Conservation (phyloP, 2,329 filamentous ascomycete species). For the Trichoderma harzianum region DNA sequence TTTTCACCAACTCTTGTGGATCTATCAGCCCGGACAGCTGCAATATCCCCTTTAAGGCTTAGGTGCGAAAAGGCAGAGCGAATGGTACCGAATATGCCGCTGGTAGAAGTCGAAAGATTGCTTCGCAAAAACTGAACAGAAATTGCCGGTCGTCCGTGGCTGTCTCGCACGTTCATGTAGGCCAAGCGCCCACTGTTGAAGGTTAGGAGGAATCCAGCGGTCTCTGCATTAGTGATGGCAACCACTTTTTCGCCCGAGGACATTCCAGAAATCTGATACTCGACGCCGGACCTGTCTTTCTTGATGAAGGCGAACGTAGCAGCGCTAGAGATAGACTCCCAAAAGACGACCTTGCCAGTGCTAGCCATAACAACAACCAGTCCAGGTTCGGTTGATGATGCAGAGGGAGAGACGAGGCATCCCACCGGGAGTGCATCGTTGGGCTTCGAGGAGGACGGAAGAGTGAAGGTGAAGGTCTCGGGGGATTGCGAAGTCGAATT, state of each 20-base stretch:
- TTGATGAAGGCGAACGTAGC: conserved; percentile 80
- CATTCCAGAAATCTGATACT: conserved; percentile 69
- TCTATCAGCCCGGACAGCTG: conserved; percentile 71
- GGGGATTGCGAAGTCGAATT: conserved; percentile 63
- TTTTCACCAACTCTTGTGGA: conserved; percentile 75
- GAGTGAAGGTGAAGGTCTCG: conserved; percentile 74
- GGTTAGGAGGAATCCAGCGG: conserved; percentile 78
- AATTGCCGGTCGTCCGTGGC: conserved; percentile 80
- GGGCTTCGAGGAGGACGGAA: conserved; percentile 68
- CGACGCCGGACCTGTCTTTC: conserved; percentile 76
- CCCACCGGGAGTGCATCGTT: conserved; percentile 77
- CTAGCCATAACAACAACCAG: conserved; percentile 81
- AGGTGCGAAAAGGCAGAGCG: conserved; percentile 70
- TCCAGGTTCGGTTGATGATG: conserved; percentile 75
- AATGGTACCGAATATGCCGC: conserved; percentile 77
- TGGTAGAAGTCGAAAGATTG: conserved; percentile 51
- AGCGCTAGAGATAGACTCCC: conserved; percentile 90
- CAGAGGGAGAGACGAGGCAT: conserved; percentile 74
- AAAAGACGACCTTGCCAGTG: conserved; percentile 84
- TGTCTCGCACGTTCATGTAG: conserved; percentile 81
- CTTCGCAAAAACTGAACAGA: conserved; percentile 72
- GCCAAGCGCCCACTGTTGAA: conserved; percentile 84
- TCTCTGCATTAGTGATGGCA: conserved; percentile 77
- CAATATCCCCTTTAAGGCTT: conserved; percentile 71
- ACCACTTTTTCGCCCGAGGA: conserved; percentile 74